Percentiles rank a stretch among this genome's conserved stretches.
Conservation (phyloP, 2,329 filamentous ascomycete genomes). For the Neoscytalidium dimidiatum region DNA sequence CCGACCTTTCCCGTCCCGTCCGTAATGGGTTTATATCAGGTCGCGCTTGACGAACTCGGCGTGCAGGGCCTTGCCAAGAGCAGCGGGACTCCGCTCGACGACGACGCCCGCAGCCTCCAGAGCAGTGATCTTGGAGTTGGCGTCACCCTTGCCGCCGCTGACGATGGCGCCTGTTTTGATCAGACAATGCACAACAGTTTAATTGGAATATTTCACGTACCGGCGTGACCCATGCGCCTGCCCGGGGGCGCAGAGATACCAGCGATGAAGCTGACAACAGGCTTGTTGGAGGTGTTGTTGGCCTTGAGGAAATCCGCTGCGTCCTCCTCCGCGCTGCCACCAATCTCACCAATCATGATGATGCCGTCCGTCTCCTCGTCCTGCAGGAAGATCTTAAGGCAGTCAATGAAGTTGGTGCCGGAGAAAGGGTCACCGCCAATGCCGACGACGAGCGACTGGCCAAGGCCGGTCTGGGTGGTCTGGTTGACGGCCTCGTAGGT, state of each 20-base stretch:
- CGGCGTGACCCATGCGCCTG: conserved; percentile 97
- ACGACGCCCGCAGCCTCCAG: conserved; percentile 92
- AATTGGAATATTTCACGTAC: conserved; percentile 43
- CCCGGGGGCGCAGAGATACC: conserved; percentile 97
- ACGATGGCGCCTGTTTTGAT: conserved; percentile 72
- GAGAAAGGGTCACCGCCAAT: conserved; percentile 99
- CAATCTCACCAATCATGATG: conserved; percentile 99
- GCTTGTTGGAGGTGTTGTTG: conserved; percentile 92
- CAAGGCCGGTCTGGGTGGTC: conserved; percentile 93
- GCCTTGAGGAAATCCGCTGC: conserved; percentile 93
- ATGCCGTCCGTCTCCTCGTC: conserved; percentile 97
- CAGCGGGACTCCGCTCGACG: conserved; percentile 91
- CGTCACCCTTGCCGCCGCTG: conserved; percentile 94
- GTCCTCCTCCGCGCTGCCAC: conserved; percentile 95
- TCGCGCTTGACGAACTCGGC: conserved; percentile 96
- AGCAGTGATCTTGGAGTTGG: conserved; percentile 96
- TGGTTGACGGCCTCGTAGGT: conserved; percentile 99
- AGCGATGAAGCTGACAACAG: conserved; percentile 96
- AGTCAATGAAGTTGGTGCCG: conserved; percentile 99
- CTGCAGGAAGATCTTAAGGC: conserved; percentile 92
- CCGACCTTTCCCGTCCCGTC: conserved; percentile 11
- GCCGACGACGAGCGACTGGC: conserved; percentile 96
- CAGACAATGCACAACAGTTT: neutral
- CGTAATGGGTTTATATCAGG: conserved; percentile 66
- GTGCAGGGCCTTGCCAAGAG: conserved; percentile 89